Evolutionary conservation across 1,284 basidiomycete genomes (phyloP), one percentile per base, ranked within the genome.

Genomic region (Inonotus hispidus): DNA sequence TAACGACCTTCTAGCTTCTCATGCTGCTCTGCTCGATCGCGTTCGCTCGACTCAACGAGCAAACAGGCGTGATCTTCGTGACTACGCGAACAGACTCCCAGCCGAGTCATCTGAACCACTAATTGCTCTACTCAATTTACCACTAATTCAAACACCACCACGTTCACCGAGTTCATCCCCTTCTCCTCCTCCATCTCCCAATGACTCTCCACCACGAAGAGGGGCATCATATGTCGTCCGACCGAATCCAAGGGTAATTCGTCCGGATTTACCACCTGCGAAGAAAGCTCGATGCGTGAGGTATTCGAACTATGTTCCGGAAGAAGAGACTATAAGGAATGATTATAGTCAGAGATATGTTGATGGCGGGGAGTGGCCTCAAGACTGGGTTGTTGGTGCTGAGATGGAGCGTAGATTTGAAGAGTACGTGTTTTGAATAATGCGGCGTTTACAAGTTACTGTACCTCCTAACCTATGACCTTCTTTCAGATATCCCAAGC

Each of bases 261-360:
- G 85, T 53, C 69, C 75, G 16, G 88, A 91, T 66, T 72, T 92
- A 2, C 80, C 85, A 0, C 84, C 83, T 16, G 79, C 83, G 4
- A 92, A 92, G 70, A 82, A 83, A 6, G 88, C 88, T 0, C 80
- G 89, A 7, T 74, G 82, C 8, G 77, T 79, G 21, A 78, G 86
- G 46, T 92, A 91, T 66, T 68, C 69, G 46, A 93, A 93, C 69
- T 95, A 94, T 67, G 81, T 93, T 11, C 86, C 91, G 1, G 90
- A 93, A 66, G 96, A 98, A 71, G 93, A 98, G 71, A 96, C 93
- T 0, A 89, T 99, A 52, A 81, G 95, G 57, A 98, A 97, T 71
- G 95, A 98, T 75, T 96, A 97, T 70, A 92, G 90, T 1, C 88
- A 91, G 72, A 79, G 88, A 67, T 98, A 96, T 72, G 92, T 95